Evolutionary conservation across 805 yeast species (phyloP).

Genomic region (Hanseniaspora lachancei): DNA sequence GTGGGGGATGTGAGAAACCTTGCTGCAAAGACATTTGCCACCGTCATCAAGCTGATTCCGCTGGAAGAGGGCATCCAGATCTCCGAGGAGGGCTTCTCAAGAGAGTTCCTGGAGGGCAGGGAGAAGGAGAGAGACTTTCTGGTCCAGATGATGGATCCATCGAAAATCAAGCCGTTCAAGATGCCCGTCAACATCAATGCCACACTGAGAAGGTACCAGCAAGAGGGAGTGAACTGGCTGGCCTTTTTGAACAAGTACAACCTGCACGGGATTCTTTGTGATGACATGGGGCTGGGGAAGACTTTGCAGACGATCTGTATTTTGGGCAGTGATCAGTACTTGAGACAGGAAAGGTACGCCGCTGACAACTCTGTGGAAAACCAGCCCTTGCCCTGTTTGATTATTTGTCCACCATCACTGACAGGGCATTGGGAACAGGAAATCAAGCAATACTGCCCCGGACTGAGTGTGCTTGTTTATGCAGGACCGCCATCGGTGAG

Average conservation of each 20-base stretch:
- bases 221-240: slow-evolving; percentile 97
- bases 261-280: slow-evolving; percentile 93
- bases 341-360: slow-evolving; percentile 57
- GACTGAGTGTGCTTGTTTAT: slow-evolving; percentile 66
- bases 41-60: slow-evolving; percentile 88
- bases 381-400: slow-evolving; percentile 66
- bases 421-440: slow-evolving; percentile 99
- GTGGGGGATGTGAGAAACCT: slow-evolving; percentile 75
- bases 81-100: slow-evolving; percentile 85
- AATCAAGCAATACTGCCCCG: slow-evolving; percentile 77
- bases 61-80: slow-evolving; percentile 85
- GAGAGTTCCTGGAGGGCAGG: slow-evolving; percentile 70
- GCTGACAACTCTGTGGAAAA: slow-evolving; percentile 50
- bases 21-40: slow-evolving; percentile 93
- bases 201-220: slow-evolving; percentile 85
- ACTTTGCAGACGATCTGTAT: slow-evolving; percentile 95
- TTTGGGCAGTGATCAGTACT: slow-evolving; percentile 86
- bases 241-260: slow-evolving; percentile 90
- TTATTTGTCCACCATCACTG: slow-evolving; percentile 91
- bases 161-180: slow-evolving; percentile 73
- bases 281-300: slow-evolving; percentile 98
- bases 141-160: slow-evolving; percentile 94
- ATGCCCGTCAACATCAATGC: slow-evolving; percentile 89
- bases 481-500: slow-evolving; percentile 86
- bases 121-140: slow-evolving; percentile 89